Evolutionary conservation across 2,329 filamentous ascomycete genomes (phyloP), one percentile per base, ranked within the genome.

Genomic region (Calcarisporium arbuscula): DNA sequence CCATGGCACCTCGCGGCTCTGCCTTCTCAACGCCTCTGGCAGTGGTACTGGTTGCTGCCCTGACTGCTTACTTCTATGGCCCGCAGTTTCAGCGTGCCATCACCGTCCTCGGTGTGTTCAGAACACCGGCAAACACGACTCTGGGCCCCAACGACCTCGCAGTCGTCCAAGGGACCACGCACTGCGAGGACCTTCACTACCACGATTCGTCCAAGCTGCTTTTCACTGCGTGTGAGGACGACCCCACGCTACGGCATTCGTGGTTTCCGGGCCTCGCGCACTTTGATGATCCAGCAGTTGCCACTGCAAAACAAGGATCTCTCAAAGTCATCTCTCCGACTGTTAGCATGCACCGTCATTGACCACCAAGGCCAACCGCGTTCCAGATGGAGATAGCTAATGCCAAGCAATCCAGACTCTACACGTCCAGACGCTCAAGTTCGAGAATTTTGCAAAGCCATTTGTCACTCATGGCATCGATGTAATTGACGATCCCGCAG

Each of bases 401-500:
- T n/a, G n/a, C n/a, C n/a, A n/a, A n/a, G n/a, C n/a, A n/a, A n/a
- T n/a, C n/a, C 22, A 46, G 44, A 45, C 42, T 5, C 26, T 46
- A 20, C 28, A 28, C 30, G 62, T 64, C 1, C 61, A 54, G 28
- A 60, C 65, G 16, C 58, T 81, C 4, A 41, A 47, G 0, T 19
- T 38, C 4, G 34, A 38, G 11, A 30, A 35, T 10, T 80, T 79
- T 41, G 39, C 64, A 2, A 62, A 63, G 0, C 61, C 72, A 0
- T 77, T 80, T 32, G 47, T 71, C 6, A 76, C 76, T 0, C 77
- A 81, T 42, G 77, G 77, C 2, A 74, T 81, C 40, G 74, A 77
- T 38, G 60, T 81, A 6, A 62, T 76, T n/a, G 50, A 60, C 4
- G 72, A 78, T 40, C 65, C 64, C 0, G 46, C 62, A 3, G 30